Evolutionary conservation across 208 protist species (phyloP), one percentile per base, ranked within the genome.

Genomic region (Porcisia hertigi): DNA sequence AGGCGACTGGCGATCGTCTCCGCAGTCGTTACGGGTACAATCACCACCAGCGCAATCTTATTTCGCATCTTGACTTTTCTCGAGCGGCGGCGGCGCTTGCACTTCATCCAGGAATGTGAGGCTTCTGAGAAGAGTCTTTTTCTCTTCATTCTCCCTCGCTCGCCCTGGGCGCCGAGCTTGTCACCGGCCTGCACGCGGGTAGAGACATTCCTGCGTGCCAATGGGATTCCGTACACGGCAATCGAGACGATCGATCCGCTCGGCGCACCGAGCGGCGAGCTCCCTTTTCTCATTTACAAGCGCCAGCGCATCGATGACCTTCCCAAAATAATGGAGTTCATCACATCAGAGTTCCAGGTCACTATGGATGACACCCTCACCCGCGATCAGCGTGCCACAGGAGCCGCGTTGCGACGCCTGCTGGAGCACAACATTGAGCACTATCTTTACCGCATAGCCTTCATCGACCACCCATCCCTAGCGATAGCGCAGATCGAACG

Each of bases 131-230:
- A 67, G 34, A 63, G 77, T 57, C 77, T 94, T 25, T 77, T 88
- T 45, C 58, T 94, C 36, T 88, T 88, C 67, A 90, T 88, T 23
- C 72, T 84, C n/a, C 84, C 75, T 4, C 90, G 86, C 49, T 86
- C 82, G 2, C 73, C 79, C 7, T 78, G 86, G 53, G 82, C 85
- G 30, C 88, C 88, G 9, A 89, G 85, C 36, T 58, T 93, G 4
- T 90, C 83, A 0, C 60, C 77, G n/a, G 69, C 79, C 43, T 91
- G 88, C 79, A 85, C 80, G 14, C 76, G 76, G 1, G 78, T 93
- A 0, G 91, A 95, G 71, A 79, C 87, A 8, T 90, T 87, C 70
- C 75, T 92, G 47, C 88, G 88, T 18, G 78, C 88, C 23, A 83
- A 84, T 54, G 69, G 80, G 34, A 88, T 95, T 20, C 86, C 88